A percentile compares a stretch with the other conserved stretches of the same genome.
These are phyloP conservation scores for Eutrema japonicum DNA, from an alignment of 345 rosid species.

Conservation along the genomic window DNA sequence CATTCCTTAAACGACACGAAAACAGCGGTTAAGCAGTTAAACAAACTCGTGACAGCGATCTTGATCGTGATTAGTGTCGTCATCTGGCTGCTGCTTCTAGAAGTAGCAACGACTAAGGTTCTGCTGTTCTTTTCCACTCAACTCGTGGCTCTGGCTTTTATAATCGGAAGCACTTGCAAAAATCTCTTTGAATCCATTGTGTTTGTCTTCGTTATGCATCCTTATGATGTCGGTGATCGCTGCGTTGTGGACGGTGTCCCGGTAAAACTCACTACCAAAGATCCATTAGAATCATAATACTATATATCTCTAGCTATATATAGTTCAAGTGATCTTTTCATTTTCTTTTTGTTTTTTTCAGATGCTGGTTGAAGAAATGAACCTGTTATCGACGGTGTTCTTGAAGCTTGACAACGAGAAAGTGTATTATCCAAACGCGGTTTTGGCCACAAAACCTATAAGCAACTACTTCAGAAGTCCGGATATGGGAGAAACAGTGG, in stretches of 20 bases:
- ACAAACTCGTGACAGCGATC: conserved; percentile 69
- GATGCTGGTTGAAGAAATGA: conserved; percentile 92
- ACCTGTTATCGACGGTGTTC: conserved; percentile 71
- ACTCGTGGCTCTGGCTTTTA: conserved; percentile 70
- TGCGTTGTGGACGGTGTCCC: conserved; percentile 80
- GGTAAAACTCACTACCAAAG: conserved; percentile 41
- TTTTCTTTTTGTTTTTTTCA: conserved; percentile 29
- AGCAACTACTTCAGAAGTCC: conserved; percentile 82
- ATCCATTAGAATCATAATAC: neutral
- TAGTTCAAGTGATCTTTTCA: neutral
- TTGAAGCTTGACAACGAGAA: conserved; percentile 75
- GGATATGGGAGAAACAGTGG: conserved; percentile 75
- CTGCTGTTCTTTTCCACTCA: conserved; percentile 74
- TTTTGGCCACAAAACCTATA: conserved; percentile 62
- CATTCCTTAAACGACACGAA: conserved; percentile 87
- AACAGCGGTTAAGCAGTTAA: conserved; percentile 87
- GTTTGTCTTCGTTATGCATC: conserved; percentile 83
- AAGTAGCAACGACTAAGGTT: conserved; percentile 80
- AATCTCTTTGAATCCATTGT: conserved; percentile 81
- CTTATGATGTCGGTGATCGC: conserved; percentile 82
- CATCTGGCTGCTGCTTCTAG: conserved; percentile 77
- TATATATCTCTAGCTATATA: neutral
- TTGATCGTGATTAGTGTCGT: conserved; percentile 53
- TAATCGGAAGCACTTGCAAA: conserved; percentile 85
- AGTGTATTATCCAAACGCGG: conserved; percentile 68